Base-by-base conservation (phyloP, 2,329 filamentous ascomycete genomes). In the Fusarium ambrosium region DNA sequence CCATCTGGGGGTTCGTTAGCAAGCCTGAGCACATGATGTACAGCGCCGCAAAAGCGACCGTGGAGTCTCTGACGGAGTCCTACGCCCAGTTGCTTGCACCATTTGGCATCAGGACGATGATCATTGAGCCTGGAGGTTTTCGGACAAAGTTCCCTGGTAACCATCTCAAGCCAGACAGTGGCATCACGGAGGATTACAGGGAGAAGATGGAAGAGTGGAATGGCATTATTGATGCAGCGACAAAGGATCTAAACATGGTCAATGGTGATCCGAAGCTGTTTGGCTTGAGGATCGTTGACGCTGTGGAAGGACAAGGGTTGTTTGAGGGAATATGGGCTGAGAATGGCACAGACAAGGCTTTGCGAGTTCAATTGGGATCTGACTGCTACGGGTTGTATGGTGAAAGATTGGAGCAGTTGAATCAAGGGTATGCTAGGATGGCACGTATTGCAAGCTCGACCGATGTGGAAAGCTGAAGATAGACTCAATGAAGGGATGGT, bases 61-160 rank as follows among this genome's bases (percentile, higher is more conserved):
- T 39, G 4, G 67, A 69, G 22, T 62, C 67, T 24, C 39, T 69
- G n/a, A 62, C 67, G 2, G 67, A 66, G 58, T 69, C 67, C 7
- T 69, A 69, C 7, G 58, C 63, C 11, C 58, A 59, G 20, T n/a
- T 69, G 6, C 63, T 69, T 24, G 58, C 45, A 8, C 58, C 67
- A 1, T 69, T 69, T 43, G 67, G 56, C 2, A 58, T 69, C 4
- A 37, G 11, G n/a, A 66, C 56, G 4, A 61, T 69, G 67, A 66
- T 69, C 27, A 66, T 69, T 14, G 67, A 69, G n/a, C 67, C 63
- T 4, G 67, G 67, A n/a, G 67, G 67, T 2, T 69, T 69, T 6
- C 14, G 63, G 20, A 69, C 67, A 22, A 62, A 34, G 36, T 69
- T 69, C 14, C 63, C 62, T 6, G 68, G 56, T 1, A 70, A 67